phyloP scores from a whole-genome alignment of 805 yeast species.

The Candida michaelii region DNA sequence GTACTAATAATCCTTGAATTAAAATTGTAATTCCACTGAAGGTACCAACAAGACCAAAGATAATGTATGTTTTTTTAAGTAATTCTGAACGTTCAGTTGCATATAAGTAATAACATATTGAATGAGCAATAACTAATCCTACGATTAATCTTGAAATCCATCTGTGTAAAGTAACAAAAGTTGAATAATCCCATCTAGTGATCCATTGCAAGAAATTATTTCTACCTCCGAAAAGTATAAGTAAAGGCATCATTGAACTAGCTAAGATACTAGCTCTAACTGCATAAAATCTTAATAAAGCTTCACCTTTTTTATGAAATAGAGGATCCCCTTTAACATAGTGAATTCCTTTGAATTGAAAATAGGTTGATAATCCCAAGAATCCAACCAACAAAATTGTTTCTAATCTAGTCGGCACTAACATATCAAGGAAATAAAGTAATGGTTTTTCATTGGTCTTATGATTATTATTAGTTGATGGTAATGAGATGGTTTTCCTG shows the following conservation, averaged over 20 bases:
- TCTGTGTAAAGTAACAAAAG: conserved; percentile 28
- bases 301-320: conserved; percentile 29
- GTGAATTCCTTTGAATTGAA: conserved; percentile 24
- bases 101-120: conserved; percentile 18
- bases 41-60: conserved; percentile 30
- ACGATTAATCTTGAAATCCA: conserved; percentile 28
- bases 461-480: conserved; percentile 33
- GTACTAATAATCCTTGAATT: conserved; percentile 44
- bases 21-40: conserved; percentile 40
- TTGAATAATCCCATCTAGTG: conserved; percentile 37
- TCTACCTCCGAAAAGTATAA: conserved; percentile 37
- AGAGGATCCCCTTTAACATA: conserved; percentile 35
- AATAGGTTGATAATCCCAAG: conserved; percentile 25
- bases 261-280: conserved; percentile 36
- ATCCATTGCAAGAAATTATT: conserved; percentile 38
- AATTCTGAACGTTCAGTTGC: conserved; percentile 21
- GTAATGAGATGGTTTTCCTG: conserved; percentile 35
- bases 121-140: conserved; percentile 27
- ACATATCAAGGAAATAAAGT: conserved; percentile 23
- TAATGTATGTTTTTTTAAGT: conserved; percentile 16
- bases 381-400: conserved; percentile 32
- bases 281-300: conserved; percentile 41
- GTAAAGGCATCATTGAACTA: conserved; percentile 29
- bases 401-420: conserved; percentile 44
- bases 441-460: conserved; percentile 29